Evolutionary conservation across 495 filamentous ascomycete genomes (phyloP).

Genomic region (Lentithecium fluviatile): DNA sequence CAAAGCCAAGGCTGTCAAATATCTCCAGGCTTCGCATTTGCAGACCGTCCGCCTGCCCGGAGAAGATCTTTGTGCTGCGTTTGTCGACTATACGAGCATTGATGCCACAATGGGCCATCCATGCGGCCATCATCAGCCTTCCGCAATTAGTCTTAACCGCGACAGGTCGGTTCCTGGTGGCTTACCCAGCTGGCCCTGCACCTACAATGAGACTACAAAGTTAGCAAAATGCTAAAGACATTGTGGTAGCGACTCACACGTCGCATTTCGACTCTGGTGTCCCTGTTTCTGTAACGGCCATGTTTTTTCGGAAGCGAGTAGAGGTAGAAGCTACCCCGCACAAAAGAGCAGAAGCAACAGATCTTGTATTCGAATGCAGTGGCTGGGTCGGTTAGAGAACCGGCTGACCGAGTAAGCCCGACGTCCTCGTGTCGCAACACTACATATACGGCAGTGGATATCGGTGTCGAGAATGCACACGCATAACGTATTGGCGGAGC

Average conservation of each 20-base stretch:
- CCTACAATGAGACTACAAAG: conserved; percentile 55
- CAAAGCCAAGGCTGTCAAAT: conserved; percentile 66
- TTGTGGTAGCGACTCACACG: conserved; percentile 18
- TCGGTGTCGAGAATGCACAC: background rate
- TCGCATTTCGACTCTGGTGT: conserved; percentile 33
- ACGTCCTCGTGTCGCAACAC: background rate
- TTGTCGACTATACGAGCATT: conserved; percentile 63
- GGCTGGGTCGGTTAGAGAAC: too few species aligned
- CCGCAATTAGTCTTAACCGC: background rate
- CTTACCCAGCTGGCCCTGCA: conserved; percentile 61
- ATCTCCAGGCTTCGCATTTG: conserved; percentile 61
- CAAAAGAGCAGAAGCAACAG: too few species aligned
- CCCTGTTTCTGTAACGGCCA: background rate
- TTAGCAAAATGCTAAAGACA: background rate
- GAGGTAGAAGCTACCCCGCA: too few species aligned
- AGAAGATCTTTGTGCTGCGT: conserved; percentile 52
- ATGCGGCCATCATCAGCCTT: conserved; percentile 62
- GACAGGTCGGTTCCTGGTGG: background rate
- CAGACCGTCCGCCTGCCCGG: conserved; percentile 63
- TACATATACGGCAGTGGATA: background rate
- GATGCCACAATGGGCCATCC: conserved; percentile 61
- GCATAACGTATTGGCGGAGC: background rate
- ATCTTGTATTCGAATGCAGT: too few species aligned
- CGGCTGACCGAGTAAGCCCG: too few species aligned
- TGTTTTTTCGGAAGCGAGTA: background rate